phyloP scores from a whole-genome alignment of 208 protist species.

The Acanthamoeba royreba region DNA sequence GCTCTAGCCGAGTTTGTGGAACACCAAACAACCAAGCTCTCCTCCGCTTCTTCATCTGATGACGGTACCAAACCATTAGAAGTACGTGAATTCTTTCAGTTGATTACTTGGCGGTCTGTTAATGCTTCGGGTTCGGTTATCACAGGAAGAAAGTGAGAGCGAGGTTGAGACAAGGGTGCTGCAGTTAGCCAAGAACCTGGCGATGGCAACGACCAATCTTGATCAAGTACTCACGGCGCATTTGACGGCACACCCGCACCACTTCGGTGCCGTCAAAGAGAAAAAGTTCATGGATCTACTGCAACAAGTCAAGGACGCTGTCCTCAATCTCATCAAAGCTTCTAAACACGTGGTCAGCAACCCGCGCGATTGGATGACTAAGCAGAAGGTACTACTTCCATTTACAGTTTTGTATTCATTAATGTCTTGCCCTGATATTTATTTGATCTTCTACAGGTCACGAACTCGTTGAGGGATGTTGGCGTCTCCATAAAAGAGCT shows the following conservation, averaged over 20 bases:
- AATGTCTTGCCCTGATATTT: too few species aligned
- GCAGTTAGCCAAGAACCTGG: not conserved
- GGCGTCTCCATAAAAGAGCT: not conserved
- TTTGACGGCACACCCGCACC: not conserved
- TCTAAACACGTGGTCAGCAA: conserved; percentile 27
- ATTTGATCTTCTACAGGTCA: too few species aligned
- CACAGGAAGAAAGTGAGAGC: not conserved
- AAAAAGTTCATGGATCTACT: not conserved
- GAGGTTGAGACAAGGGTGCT: not conserved
- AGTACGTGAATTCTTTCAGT: too few species aligned
- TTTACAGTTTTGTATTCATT: too few species aligned
- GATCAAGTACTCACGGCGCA: not conserved
- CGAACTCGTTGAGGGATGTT: not conserved
- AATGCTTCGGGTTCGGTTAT: too few species aligned
- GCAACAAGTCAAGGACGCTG: conserved; percentile 15
- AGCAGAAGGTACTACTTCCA: too few species aligned
- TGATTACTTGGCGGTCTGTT: too few species aligned
- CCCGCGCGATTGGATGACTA: conserved; percentile 16
- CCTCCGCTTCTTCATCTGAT: too few species aligned
- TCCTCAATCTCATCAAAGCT: not conserved
- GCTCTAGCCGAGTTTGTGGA: not conserved
- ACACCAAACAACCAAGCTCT: not conserved
- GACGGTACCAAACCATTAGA: not conserved
- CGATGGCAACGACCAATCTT: not conserved
- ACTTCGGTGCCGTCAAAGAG: not conserved